Percentiles rank a stretch among this genome's conserved stretches.
phyloP scores from a whole-genome alignment of 2,329 filamentous ascomycete species.

The Monilinia fructigena region DNA sequence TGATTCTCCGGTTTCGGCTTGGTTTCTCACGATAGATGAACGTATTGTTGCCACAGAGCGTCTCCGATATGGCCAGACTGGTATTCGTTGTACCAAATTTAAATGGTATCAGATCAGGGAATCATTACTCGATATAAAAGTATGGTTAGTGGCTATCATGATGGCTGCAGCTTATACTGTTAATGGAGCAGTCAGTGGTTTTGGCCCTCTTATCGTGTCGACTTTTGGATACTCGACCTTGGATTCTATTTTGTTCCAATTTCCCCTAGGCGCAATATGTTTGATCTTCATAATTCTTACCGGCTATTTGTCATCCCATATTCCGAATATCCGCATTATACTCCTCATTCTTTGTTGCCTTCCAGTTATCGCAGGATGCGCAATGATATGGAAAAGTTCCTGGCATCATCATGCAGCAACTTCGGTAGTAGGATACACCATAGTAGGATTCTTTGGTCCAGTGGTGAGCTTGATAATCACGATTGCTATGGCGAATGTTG shows the following conservation, averaged over 20 bases:
- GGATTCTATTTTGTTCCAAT: constrained; percentile 69
- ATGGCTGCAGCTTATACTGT: constrained; percentile 71
- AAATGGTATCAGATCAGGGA: constrained; percentile 60
- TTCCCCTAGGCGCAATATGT: constrained; percentile 69
- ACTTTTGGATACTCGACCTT: constrained; percentile 66
- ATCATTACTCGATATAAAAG: constrained; percentile 56
- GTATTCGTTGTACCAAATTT: constrained; percentile 59
- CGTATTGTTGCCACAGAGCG: constrained; percentile 63
- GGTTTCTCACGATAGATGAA: constrained; percentile 66
- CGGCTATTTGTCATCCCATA: constrained; percentile 60
- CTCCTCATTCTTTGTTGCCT: constrained; percentile 66
- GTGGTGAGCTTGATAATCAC: constrained; percentile 63
- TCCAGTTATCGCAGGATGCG: constrained; percentile 72
- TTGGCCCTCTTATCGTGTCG: constrained; percentile 69
- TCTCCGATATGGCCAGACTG: constrained; percentile 60
- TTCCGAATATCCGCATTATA: constrained; percentile 62
- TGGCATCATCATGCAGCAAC: constrained; percentile 64
- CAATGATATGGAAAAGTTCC: constrained; percentile 68
- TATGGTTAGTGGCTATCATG: constrained; percentile 64
- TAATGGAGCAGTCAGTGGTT: constrained; percentile 69
- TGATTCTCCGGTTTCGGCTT: constrained; percentile 63
- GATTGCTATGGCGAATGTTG: constrained; percentile 65
- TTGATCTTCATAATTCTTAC: constrained; percentile 64
- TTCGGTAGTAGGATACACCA: constrained; percentile 53
- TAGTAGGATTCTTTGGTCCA: constrained; percentile 47